Conservation (phyloP, 2,329 filamentous ascomycete genomes). For the Pyricularia sp. region DNA sequence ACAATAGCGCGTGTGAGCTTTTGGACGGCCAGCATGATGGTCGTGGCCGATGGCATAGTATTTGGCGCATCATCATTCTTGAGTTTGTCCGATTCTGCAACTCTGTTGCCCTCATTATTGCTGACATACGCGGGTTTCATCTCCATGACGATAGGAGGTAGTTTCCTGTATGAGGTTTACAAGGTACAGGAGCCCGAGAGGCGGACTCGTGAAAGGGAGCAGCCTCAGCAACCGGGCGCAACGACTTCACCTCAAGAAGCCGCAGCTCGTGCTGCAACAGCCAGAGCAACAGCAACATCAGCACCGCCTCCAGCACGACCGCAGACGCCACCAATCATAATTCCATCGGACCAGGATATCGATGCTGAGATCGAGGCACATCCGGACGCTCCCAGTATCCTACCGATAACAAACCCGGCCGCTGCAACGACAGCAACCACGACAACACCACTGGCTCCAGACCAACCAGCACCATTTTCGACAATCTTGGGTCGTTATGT, state of each 20-base stretch:
- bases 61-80: conserved; percentile 47
- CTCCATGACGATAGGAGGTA: conserved; percentile 46
- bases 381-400: conserved; percentile 19
- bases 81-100: conserved; percentile 45
- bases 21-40: conserved; percentile 50
- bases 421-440: conserved; percentile 18
- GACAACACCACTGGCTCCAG: conserved; percentile 20
- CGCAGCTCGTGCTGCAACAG: conserved; percentile 11
- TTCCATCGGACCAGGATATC: conserved; percentile 55
- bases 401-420: conserved; percentile 18
- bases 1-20: conserved; percentile 59
- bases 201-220: conserved; percentile 29
- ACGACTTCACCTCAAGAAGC: conserved; percentile 8
- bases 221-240: conserved; percentile 14
- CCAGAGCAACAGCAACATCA: conserved; percentile 9
- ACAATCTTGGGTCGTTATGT: conserved; percentile 48
- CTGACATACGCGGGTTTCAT: conserved; percentile 44
- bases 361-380: conserved; percentile 34
- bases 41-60: conserved; percentile 49
- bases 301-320: conserved; percentile 10
- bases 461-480: conserved; percentile 33
- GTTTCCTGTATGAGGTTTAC: conserved; percentile 51
- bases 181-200: conserved; percentile 51
- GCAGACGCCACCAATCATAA: conserved; percentile 41
- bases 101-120: conserved; percentile 46